Evolutionary conservation across 1,284 basidiomycete genomes (phyloP).

Genomic region (Cystobasidium sp.): DNA sequence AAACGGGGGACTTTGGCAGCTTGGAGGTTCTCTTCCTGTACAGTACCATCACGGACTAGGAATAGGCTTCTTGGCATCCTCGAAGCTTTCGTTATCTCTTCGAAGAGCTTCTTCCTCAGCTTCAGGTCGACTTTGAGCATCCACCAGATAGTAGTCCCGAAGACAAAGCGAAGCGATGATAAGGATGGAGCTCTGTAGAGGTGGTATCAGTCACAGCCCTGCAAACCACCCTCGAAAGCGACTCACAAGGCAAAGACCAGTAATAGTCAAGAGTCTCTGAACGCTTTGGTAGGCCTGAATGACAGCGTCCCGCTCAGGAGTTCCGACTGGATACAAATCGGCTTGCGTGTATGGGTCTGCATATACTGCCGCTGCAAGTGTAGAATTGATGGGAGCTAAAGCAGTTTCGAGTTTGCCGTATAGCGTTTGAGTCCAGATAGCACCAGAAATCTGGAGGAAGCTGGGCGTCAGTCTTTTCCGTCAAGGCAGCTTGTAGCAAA

Average conservation of each 20-base stretch:
- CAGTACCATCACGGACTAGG: neutral
- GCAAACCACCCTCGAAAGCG: no score
- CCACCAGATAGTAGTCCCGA: slow-evolving; percentile 25
- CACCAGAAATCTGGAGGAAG: slow-evolving; percentile 53
- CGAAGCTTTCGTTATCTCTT: neutral
- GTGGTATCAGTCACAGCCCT: neutral
- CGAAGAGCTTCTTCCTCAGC: slow-evolving; percentile 16
- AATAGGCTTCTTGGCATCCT: neutral
- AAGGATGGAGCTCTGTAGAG: slow-evolving; percentile 17
- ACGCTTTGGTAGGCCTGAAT: slow-evolving; percentile 54
- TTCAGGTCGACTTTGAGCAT: slow-evolving; percentile 23
- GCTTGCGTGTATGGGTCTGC: slow-evolving; percentile 55
- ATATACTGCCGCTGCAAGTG: slow-evolving; percentile 55
- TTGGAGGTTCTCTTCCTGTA: no score
- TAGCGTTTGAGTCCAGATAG: slow-evolving; percentile 59
- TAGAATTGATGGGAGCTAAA: slow-evolving; percentile 53
- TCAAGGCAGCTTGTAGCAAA: neutral
- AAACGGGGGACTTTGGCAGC: no score
- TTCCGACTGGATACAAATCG: slow-evolving; percentile 55
- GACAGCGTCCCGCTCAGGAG: slow-evolving; percentile 55
- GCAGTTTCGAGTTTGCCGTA: slow-evolving; percentile 52
- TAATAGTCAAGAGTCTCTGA: slow-evolving; percentile 55
- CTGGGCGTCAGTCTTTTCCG: neutral
- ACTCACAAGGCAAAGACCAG: slow-evolving; percentile 54
- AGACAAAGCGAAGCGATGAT: slow-evolving; percentile 30